Percentiles rank a stretch among this genome's conserved stretches.
Evolutionary conservation across 75 land plant species (phyloP).

Genomic region (Cryptomeria japonica): DNA sequence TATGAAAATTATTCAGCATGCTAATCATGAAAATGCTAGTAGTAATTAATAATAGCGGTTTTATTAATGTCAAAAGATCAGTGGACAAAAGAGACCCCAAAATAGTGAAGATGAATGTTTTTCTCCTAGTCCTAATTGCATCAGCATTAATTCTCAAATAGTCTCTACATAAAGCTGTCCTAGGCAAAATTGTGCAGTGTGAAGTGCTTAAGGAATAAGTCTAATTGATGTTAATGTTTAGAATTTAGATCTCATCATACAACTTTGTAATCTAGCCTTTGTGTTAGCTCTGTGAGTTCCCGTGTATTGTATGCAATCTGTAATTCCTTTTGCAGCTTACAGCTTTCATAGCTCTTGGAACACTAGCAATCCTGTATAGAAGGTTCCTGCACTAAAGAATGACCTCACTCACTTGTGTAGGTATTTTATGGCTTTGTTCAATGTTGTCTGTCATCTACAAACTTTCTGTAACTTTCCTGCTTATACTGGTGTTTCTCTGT

Average conservation of each 20-base stretch:
- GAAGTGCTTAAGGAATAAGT: neutral
- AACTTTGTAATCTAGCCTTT: neutral
- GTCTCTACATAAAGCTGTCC: neutral
- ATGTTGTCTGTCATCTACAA: neutral
- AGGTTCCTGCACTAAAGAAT: neutral
- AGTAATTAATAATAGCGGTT: neutral
- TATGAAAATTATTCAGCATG: neutral
- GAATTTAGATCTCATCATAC: neutral
- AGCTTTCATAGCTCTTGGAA: neutral
- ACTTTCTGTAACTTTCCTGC: neutral
- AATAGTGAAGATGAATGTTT: neutral
- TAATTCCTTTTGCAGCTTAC: neutral
- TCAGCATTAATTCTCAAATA: neutral
- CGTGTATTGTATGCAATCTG: neutral
- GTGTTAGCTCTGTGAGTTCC: neutral
- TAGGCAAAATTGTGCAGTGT: neutral
- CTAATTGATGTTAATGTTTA: neutral
- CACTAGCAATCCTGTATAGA: neutral
- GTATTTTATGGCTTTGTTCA: neutral
- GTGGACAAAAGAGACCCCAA: neutral
- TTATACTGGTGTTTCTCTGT: too few relatives aligned
- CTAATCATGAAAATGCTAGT: neutral
- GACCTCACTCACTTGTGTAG: neutral
- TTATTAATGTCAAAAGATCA: neutral
- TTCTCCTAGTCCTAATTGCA: neutral